Evolutionary conservation across 257 asterid genomes (phyloP), one percentile per base, ranked within the genome.

Genomic region (Salvia hispanica): DNA sequence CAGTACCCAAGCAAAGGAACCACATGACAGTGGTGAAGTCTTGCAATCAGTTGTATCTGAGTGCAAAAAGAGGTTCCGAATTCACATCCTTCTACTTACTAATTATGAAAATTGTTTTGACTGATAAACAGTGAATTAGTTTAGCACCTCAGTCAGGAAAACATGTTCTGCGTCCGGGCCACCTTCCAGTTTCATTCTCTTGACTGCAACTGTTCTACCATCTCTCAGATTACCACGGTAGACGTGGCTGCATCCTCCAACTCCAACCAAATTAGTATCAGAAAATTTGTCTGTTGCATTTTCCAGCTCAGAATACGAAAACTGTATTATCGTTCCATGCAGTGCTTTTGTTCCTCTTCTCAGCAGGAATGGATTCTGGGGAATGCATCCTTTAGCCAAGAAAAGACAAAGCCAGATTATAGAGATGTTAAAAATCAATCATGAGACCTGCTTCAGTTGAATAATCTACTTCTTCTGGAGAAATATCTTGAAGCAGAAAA

Each of bases 241-340:
- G 6, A 94, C 99, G n/a, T 74, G 83, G 79, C 99, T 89, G 84
- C 96, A 89, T 51, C 96, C 99, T 64, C 99, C 99, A 60, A 84
- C 83, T 53, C 98, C 99, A 54, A 91, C 85, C 83, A 91, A 81
- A 80, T 88, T 87, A 69, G 84, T 76, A 55, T 78, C 82, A 15
- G 90, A 85, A 77, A 94, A 94, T 76, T 61, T 83, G 66, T 83
- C 76, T 8, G 99, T 89, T 44, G 95, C 91, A 60, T 71, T 85
- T 81, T 87, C 96, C 77, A 94, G 64, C 68, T 94, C 98, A 13
- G 86, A 81, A 63, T 88, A 94, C 5, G 94, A 81, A 79, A 91
- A 94, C 16, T 81, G 85, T 56, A 78, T 70, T 43, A 88, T 80
- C 2, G 78, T 73, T 81, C 95, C 98, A 0, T 80, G 88, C 57